These are phyloP conservation scores for Paecilomyces niveus DNA, from an alignment of 2,329 filamentous ascomycete genomes.

Conservation along the genomic window DNA sequence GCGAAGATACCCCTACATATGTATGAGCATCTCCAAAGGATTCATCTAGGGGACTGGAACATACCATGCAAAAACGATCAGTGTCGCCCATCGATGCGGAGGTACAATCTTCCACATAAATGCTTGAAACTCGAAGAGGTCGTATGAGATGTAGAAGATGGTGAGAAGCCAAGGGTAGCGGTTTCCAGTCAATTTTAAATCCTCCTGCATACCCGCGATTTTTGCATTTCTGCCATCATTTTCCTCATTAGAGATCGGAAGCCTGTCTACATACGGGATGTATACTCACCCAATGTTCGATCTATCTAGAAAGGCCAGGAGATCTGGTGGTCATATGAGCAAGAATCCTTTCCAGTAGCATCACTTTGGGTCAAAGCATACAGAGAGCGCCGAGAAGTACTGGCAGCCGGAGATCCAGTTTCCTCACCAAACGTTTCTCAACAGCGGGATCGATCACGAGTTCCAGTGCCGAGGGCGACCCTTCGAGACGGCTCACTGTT, in stretches of 20 bases:
- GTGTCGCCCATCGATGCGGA: conserved; percentile 37
- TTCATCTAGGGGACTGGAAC: conserved; percentile 10
- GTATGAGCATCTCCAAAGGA: conserved; percentile 7
- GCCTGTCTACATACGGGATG: background rate
- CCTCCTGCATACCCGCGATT: conserved; percentile 47
- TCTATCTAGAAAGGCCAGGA: conserved; percentile 43
- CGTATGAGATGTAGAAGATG: conserved; percentile 48
- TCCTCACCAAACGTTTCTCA: conserved; percentile 29
- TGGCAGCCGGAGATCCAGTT: conserved; percentile 29
- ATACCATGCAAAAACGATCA: conserved; percentile 36
- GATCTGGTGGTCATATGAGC: conserved; percentile 23
- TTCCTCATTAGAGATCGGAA: background rate
- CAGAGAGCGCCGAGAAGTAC: conserved; percentile 32
- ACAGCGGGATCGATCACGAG: conserved; percentile 25
- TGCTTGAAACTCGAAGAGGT: conserved; percentile 34
- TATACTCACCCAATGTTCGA: conserved; percentile 41
- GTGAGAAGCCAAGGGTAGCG: conserved; percentile 46
- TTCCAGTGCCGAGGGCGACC: background rate
- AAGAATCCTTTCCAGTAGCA: conserved; percentile 1
- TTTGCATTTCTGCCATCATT: conserved; percentile 42
- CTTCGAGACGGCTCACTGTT: background rate
- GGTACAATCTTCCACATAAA: conserved; percentile 40
- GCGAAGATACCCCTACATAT: conserved; percentile 39
- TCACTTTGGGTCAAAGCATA: conserved; percentile 11
- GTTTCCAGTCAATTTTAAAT: conserved; percentile 41